These are phyloP conservation scores for Ophiostoma himal-ulmi DNA, from an alignment of 2,329 filamentous ascomycete species.

Conservation along the genomic window DNA sequence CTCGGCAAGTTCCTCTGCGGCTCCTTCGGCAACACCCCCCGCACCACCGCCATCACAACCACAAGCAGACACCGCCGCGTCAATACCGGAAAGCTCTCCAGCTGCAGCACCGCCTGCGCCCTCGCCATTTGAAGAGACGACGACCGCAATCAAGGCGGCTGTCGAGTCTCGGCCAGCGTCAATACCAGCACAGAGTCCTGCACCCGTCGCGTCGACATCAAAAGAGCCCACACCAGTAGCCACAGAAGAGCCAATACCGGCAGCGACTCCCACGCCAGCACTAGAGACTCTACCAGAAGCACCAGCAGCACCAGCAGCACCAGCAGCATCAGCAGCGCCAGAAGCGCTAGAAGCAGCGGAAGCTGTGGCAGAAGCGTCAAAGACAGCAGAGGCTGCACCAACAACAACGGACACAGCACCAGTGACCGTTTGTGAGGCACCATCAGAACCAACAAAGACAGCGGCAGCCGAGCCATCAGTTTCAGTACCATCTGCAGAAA, in stretches of 20 bases:
- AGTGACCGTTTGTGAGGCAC: not conserved
- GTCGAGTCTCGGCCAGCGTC: conserved; percentile 11
- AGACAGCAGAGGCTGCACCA: not conserved
- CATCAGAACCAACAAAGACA: not conserved
- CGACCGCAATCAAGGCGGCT: not conserved
- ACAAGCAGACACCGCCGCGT: not conserved
- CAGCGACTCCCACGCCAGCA: not conserved
- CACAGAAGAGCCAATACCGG: not conserved
- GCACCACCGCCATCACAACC: not conserved
- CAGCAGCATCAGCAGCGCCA: not conserved
- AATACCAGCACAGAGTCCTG: not conserved
- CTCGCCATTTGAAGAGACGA: not conserved
- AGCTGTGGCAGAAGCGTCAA: not conserved
- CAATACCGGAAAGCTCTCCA: not conserved
- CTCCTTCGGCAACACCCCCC: not conserved
- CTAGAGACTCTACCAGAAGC: not conserved
- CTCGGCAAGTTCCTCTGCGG: conserved; percentile 5
- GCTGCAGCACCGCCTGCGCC: not conserved
- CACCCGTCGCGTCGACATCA: not conserved
- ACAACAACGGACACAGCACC: not conserved
- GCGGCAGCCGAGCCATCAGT: not conserved
- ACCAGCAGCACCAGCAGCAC: not conserved
- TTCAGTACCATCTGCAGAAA: not conserved
- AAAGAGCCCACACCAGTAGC: not conserved
- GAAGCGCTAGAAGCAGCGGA: not conserved